These are phyloP conservation scores for Yarrowia alimentaria DNA, from an alignment of 805 yeast species.

Conservation along the genomic window DNA sequence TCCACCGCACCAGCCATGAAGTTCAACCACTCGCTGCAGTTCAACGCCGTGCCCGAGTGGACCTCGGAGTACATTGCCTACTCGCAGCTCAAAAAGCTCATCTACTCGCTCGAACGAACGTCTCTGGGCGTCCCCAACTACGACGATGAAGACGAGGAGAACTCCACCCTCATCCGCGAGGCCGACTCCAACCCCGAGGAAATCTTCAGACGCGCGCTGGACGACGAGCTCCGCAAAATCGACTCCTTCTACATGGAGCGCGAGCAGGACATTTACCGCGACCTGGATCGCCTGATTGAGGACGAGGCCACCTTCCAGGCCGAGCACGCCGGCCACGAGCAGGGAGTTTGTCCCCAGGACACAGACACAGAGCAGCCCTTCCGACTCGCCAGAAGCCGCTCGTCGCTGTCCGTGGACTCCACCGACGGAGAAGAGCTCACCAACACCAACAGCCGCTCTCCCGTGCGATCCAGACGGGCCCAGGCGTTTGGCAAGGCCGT, in stretches of 20 bases:
- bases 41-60: slow-evolving; percentile 99
- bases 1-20: slow-evolving; percentile 55
- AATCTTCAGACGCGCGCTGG: slow-evolving; percentile 69
- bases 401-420: slow-evolving; percentile 20
- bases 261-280: slow-evolving; percentile 56
- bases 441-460: background rate
- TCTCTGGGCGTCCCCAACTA: slow-evolving; percentile 35
- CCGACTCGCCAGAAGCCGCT: slow-evolving; percentile 18
- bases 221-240: slow-evolving; percentile 72
- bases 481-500: slow-evolving; percentile 10
- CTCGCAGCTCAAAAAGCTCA: slow-evolving; percentile 78
- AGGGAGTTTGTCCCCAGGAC: slow-evolving; percentile 18
- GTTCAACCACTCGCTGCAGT: slow-evolving; percentile 91
- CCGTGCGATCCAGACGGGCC: slow-evolving; percentile 5
- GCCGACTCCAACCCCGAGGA: slow-evolving; percentile 49
- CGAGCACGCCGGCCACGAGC: slow-evolving; percentile 25
- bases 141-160: slow-evolving; percentile 34
- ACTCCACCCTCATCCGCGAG: slow-evolving; percentile 38
- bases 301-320: slow-evolving; percentile 52
- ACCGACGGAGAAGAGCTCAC: slow-evolving; percentile 23
- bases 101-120: slow-evolving; percentile 78
- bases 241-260: slow-evolving; percentile 70
- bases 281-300: slow-evolving; percentile 54
- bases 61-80: slow-evolving; percentile 87
- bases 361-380: slow-evolving; percentile 25